Evolutionary conservation across 2,329 filamentous ascomycete genomes (phyloP).

Genomic region (Talaromyces sp.): DNA sequence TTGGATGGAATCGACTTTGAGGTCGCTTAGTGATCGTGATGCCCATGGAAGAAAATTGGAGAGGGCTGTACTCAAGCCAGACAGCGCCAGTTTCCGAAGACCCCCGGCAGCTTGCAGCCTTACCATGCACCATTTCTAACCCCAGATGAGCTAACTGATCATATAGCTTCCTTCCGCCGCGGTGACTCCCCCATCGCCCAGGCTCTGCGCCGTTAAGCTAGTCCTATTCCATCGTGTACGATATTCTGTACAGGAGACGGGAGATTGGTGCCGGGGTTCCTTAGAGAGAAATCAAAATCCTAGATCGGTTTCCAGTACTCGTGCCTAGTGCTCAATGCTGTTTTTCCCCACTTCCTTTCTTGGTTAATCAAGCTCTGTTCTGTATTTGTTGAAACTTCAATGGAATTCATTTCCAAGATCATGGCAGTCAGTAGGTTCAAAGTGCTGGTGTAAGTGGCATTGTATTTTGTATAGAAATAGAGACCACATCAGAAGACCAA

Average conservation of each 20-base stretch:
- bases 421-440: not conserved
- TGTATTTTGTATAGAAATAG: too few species aligned
- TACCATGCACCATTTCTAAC: not conserved
- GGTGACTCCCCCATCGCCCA: slow-evolving; percentile 45
- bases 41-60: not conserved
- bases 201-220: slow-evolving; percentile 40
- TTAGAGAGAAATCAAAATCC: slow-evolving; percentile 13
- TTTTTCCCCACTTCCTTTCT: not conserved
- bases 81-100: not conserved
- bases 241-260: slow-evolving; percentile 41
- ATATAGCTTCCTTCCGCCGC: slow-evolving; percentile 47
- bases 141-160: slow-evolving; percentile 16
- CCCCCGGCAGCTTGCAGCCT: not conserved
- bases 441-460: too few species aligned
- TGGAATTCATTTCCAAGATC: not conserved
- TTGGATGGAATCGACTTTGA: not conserved
- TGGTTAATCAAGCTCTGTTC: not conserved
- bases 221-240: slow-evolving; percentile 33
- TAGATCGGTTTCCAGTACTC: slow-evolving; percentile 10
- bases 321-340: not conserved
- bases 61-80: not conserved
- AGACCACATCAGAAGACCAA: too few species aligned
- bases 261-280: slow-evolving; percentile 15
- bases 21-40: not conserved
- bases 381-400: not conserved